Evolutionary conservation across 2,329 filamentous ascomycete species (phyloP), one percentile per base, ranked within the genome.

Genomic region (Clathrospora elynae): DNA sequence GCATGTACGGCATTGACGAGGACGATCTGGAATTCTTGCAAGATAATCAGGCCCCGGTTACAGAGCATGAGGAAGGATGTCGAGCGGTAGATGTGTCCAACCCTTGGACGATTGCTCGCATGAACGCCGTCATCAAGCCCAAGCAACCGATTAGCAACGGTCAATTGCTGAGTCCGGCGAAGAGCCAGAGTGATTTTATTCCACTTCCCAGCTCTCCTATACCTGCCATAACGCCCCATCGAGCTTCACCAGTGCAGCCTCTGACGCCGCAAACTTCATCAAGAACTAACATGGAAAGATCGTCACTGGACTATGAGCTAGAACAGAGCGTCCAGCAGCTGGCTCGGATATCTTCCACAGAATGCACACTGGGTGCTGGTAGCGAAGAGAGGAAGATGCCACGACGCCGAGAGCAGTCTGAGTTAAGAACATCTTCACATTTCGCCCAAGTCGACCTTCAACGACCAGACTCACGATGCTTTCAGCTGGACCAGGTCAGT

Each of bases 31-130:
- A 65, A 9, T 46, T 55, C 8, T 34, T 62, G 6, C 46, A 54
- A 12, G 39, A 61, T 14, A 31, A 53, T 13, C 35, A 35, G 4
- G 30, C 32, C n/a, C 42, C 51, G 6, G 42, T 49, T 6, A 31
- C 59, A 3, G 53, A 59, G 10, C 54, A 60, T 30, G 62, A 65
- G 26, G 61, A 67, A 25, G 64, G 55, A 14, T 56, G 49, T 3
- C 66, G 53, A 32, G 64, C 70, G 39, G 53, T 63, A 17, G 60
- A 49, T 3, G 39, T 73, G 4, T 74, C 70, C 1, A 78, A 79
- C 46, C 77, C 77, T 2, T 79, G 75, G 75, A 73, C 72, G 0
- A 68, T 76, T 29, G 75, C 76, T 16, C 76, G 73, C 45, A 71
- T 79, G 66, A 76, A 77, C 31, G 41, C 69, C 11, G 36, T 46